Conservation (phyloP, 2,329 filamentous ascomycete species). For the Aspergillus tamarii region DNA sequence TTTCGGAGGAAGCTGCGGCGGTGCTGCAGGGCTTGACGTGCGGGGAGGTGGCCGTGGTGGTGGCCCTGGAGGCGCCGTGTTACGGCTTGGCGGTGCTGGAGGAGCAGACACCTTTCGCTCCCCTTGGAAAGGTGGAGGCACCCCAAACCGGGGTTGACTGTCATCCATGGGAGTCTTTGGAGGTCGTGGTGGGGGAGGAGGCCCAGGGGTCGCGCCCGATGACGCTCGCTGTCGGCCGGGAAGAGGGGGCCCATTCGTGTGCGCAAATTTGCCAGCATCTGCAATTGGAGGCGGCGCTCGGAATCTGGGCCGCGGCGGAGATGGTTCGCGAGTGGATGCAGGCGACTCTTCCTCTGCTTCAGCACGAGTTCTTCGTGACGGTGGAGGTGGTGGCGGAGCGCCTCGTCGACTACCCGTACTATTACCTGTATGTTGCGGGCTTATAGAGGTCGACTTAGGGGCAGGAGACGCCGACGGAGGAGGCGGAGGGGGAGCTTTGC, state of each 20-base stretch:
- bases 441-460: conserved; percentile 51
- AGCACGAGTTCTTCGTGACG: conserved; percentile 49
- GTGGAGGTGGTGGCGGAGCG: conserved; percentile 63
- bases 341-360: conserved; percentile 60
- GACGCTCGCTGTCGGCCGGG: conserved; percentile 54
- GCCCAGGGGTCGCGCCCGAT: conserved; percentile 58
- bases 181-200: conserved; percentile 69
- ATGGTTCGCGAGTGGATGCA: conserved; percentile 69
- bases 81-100: conserved; percentile 74
- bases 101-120: conserved; percentile 64
- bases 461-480: conserved; percentile 57
- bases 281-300: conserved; percentile 83
- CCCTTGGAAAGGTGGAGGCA: conserved; percentile 78
- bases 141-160: conserved; percentile 65
- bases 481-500: conserved; percentile 63
- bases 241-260: conserved; percentile 52
- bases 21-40: conserved; percentile 45
- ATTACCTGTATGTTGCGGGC: conserved; percentile 64
- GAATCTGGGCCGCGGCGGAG: conserved; percentile 73
- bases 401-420: conserved; percentile 57
- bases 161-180: conserved; percentile 74
- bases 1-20: conserved; percentile 55
- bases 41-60: conserved; percentile 69
- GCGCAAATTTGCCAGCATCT: conserved; percentile 85
- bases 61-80: conserved; percentile 60